A percentile compares a stretch with the other conserved stretches of the same genome.
These are phyloP conservation scores for Volvox carteri DNA, from an alignment of 163 green algal genomes.

Conservation along the genomic window DNA sequence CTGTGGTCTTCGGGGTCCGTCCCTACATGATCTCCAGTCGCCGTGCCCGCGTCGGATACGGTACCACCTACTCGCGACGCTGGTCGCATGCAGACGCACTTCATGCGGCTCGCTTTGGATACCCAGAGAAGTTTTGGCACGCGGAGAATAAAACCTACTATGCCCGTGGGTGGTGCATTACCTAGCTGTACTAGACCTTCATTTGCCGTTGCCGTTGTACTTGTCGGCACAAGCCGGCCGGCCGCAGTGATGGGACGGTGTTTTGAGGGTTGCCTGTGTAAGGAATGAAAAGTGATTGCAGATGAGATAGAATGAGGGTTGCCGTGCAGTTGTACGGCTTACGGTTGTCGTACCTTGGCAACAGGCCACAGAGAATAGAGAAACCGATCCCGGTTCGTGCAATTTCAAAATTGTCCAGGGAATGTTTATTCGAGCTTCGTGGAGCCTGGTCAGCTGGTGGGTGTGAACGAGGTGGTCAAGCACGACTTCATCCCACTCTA, in stretches of 20 bases:
- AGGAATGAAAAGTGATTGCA: neutral
- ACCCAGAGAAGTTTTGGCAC: conserved; percentile 1
- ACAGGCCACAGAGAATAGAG: too few relatives aligned
- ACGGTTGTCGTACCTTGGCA: neutral
- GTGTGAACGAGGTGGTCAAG: neutral
- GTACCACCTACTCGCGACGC: neutral
- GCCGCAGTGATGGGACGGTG: neutral
- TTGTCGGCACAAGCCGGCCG: neutral
- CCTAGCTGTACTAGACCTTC: neutral
- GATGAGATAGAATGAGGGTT: neutral
- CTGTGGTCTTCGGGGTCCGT: neutral
- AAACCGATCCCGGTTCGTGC: too few relatives aligned
- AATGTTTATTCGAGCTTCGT: neutral
- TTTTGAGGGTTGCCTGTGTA: neutral
- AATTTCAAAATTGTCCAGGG: too few relatives aligned
- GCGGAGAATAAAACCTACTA: conserved; percentile 7
- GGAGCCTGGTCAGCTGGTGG: neutral
- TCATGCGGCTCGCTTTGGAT: neutral
- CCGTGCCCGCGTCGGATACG: conserved; percentile 23
- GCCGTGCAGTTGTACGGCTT: neutral
- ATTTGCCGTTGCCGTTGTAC: neutral
- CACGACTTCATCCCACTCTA: neutral
- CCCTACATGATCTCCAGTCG: neutral
- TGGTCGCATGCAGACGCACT: neutral
- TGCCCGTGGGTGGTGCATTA: neutral